Base-by-base conservation (phyloP, 2,329 filamentous ascomycete species). In the Botrytis pseudocinerea region DNA sequence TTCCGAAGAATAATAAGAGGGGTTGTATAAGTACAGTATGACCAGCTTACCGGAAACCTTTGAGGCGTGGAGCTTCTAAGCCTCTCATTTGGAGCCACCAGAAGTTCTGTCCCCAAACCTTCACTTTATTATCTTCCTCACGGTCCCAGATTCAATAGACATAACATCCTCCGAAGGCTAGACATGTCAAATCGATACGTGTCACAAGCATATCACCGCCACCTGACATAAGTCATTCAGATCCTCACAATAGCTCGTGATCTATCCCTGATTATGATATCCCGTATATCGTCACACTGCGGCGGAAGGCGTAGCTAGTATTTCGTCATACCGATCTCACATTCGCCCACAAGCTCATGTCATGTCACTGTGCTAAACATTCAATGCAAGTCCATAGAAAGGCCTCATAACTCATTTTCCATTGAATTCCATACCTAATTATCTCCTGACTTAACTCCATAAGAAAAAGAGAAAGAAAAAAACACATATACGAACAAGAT, bases 371-470 rank as follows among this genome's bases (percentile, higher is more conserved):
- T 54, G 25, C 8, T 48, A 42, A 22, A 6, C 18, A 57, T 25
- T 28, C n/a, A 57, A 20, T 38, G 28, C 16, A 42, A 32, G 16
- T 57, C 32, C 46, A 22, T 38, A 8, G n/a, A 40, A 57, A 42
- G 54, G 48, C 35, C 18, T 57, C 65, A 32, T 42, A 16, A 68
- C 25, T 68, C 65, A 42, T 68, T 32, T 57, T 32, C 7, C 65
- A 57, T 68, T 57, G 25, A 28, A n/a, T 54, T 54, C 28, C 32
- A 35, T 66, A 40, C 32, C 32, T 54, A 54, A 66, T 40, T 54
- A 68, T 57, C 48, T 57, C 35, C 44, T n/a, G 14, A 57, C 20
- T 4, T 8, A 57, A 68, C 65, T 68, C 65, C 65, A 42, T 22
- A n/a, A 10, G 48, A 57, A 42, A n/a, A 40, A 51, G n/a, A 10